Percentiles rank a stretch among this genome's conserved stretches.
These are phyloP conservation scores for Melanopsichium pennsylvanicum DNA, from an alignment of 1,284 basidiomycete genomes.

Conservation along the genomic window DNA sequence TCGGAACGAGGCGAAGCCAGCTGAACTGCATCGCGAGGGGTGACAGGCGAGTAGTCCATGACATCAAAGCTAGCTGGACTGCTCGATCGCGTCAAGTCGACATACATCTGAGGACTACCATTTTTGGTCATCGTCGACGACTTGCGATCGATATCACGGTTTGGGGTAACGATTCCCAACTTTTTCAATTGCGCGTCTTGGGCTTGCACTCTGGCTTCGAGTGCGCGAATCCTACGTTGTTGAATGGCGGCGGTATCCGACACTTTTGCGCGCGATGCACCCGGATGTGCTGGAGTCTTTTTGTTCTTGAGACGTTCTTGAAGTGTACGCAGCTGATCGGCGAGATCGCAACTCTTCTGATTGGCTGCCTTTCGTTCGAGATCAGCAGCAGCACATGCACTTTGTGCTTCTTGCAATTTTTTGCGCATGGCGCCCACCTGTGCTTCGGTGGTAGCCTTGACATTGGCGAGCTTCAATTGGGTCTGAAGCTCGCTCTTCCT, in stretches of 20 bases:
- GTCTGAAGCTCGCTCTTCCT: no score
- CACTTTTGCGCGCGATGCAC: not conserved
- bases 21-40: constrained; percentile 5
- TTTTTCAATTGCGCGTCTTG: constrained; percentile 1
- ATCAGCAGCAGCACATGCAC: not conserved
- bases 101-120: not conserved
- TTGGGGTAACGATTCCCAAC: constrained; percentile 3
- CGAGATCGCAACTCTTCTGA: constrained; percentile 20
- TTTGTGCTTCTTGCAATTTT: not conserved
- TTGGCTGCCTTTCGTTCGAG: constrained; percentile 5
- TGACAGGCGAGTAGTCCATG: not conserved
- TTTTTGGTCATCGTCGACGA: no score
- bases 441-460: not conserved
- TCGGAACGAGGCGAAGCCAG: constrained; percentile 3
- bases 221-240: constrained; percentile 10
- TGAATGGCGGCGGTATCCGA: not conserved
- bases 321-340: constrained; percentile 14
- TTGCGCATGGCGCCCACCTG: not conserved
- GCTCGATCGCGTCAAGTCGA: constrained; percentile 20
- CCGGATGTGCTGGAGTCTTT: not conserved
- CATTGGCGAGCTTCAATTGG: constrained; percentile 2
- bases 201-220: constrained; percentile 9
- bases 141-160: constrained; percentile 1
- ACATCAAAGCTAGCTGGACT: not conserved
- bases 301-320: constrained; percentile 1